phyloP scores from a whole-genome alignment of 495 filamentous ascomycete species.

The Aspergillus cavernicola region DNA sequence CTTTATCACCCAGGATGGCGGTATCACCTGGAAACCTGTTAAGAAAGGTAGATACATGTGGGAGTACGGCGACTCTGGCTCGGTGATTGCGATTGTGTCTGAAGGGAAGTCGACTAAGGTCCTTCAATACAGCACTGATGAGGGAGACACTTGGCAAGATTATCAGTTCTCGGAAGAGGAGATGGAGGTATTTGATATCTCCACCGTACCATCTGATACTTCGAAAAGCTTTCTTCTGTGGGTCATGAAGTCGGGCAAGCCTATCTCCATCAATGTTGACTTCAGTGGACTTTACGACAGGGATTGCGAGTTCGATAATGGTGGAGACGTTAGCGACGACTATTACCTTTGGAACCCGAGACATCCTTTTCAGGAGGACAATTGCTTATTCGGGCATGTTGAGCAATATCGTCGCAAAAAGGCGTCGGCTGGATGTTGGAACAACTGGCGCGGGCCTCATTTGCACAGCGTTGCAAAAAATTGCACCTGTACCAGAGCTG shows the following conservation, averaged over 20 bases:
- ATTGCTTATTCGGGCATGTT: slow-evolving; percentile 90
- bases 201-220: slow-evolving; percentile 83
- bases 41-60: slow-evolving; percentile 85
- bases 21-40: slow-evolving; percentile 78
- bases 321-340: slow-evolving; percentile 60
- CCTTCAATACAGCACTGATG: slow-evolving; percentile 74
- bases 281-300: slow-evolving; percentile 72
- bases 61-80: slow-evolving; percentile 93
- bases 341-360: slow-evolving; percentile 82
- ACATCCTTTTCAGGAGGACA: slow-evolving; percentile 68
- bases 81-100: slow-evolving; percentile 78
- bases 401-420: slow-evolving; percentile 91
- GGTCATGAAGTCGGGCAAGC: slow-evolving; percentile 56
- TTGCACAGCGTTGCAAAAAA: slow-evolving; percentile 56
- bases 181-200: slow-evolving; percentile 69
- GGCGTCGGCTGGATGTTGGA: slow-evolving; percentile 67
- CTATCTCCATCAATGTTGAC: slow-evolving; percentile 76
- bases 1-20: slow-evolving; percentile 83
- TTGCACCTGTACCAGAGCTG: slow-evolving; percentile 76
- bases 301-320: slow-evolving; percentile 65
- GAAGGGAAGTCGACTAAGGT: slow-evolving; percentile 59
- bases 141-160: slow-evolving; percentile 70
- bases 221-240: slow-evolving; percentile 89
- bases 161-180: slow-evolving; percentile 69
- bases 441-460: slow-evolving; percentile 69